A percentile compares a stretch with the other conserved stretches of the same genome.
Conservation (phyloP, 768 basidiomycete genomes). For the Tulasnella sp. region DNA sequence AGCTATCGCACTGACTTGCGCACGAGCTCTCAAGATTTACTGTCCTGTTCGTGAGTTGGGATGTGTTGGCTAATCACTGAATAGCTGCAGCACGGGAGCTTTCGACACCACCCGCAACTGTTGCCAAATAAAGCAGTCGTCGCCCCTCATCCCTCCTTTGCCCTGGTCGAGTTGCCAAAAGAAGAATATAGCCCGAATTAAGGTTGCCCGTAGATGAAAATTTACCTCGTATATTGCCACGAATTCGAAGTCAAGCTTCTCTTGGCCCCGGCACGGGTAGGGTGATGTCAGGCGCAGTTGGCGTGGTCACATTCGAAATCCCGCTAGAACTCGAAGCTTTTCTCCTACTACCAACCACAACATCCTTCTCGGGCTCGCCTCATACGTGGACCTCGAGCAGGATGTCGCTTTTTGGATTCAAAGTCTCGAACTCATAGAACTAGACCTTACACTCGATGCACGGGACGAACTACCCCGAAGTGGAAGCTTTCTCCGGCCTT, state of each 20-base stretch:
- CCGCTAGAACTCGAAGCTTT: neutral
- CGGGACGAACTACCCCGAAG: neutral
- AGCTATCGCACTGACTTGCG: too few species aligned
- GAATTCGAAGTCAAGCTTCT: neutral
- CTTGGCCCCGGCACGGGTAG: too few species aligned
- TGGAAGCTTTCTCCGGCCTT: neutral
- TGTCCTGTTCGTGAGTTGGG: too few species aligned
- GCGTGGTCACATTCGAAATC: neutral
- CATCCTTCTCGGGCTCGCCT: neutral
- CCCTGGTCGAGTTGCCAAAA: too few species aligned
- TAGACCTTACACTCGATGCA: neutral
- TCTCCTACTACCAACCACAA: neutral
- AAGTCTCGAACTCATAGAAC: neutral
- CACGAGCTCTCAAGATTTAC: too few species aligned
- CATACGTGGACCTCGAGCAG: neutral
- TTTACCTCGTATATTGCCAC: neutral
- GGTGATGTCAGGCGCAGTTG: neutral
- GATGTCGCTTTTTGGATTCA: neutral
- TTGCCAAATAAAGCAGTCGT: too few species aligned
- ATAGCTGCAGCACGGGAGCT: too few species aligned
- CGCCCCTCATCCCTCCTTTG: too few species aligned
- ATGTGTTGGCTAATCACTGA: too few species aligned
- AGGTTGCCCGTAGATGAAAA: neutral
- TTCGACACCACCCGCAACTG: too few species aligned
- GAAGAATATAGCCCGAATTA: too few species aligned